phyloP scores from a whole-genome alignment of 768 basidiomycete species.

The Phaeolepiota aurea region DNA sequence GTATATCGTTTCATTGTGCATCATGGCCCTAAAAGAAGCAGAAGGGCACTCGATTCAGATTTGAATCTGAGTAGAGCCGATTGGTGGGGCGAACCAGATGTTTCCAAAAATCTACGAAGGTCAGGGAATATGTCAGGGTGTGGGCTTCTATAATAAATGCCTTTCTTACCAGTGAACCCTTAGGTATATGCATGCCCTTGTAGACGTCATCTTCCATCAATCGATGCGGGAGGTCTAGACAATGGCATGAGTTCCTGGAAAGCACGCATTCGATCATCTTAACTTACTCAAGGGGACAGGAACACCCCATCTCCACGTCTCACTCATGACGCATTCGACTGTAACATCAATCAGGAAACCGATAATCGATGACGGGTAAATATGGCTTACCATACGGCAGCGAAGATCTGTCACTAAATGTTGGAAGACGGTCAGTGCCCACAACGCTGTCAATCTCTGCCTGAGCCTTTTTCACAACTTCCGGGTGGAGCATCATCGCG shows the following conservation, averaged over 20 bases:
- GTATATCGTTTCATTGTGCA: slow-evolving; percentile 42
- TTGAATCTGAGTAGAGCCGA: slow-evolving; percentile 1
- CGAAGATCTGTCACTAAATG: slow-evolving; percentile 41
- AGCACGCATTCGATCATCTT: not conserved
- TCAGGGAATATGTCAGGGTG: slow-evolving; percentile 5
- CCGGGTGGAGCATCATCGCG: slow-evolving; percentile 55
- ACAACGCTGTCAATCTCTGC: slow-evolving; percentile 17
- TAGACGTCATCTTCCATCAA: slow-evolving; percentile 62
- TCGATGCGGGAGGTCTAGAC: slow-evolving; percentile 52
- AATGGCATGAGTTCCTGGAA: slow-evolving; percentile 2
- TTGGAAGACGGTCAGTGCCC: slow-evolving; percentile 43
- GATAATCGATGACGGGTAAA: not conserved
- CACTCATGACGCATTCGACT: slow-evolving; percentile 48
- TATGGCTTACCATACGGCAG: slow-evolving; percentile 44
- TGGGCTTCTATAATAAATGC: not conserved
- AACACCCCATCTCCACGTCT: slow-evolving; percentile 47
- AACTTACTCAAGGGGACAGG: slow-evolving; percentile 49
- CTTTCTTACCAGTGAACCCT: slow-evolving; percentile 45
- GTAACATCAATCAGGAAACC: slow-evolving; percentile 1
- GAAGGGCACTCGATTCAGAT: not conserved
- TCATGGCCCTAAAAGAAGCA: slow-evolving; percentile 28
- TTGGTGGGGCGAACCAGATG: slow-evolving; percentile 35
- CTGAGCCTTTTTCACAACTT: slow-evolving; percentile 13
- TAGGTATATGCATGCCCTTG: slow-evolving; percentile 46
- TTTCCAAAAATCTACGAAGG: slow-evolving; percentile 42